A percentile compares a stretch with the other conserved stretches of the same genome.
phyloP scores from a whole-genome alignment of 208 protist species.

The Leishmania braziliensis region DNA sequence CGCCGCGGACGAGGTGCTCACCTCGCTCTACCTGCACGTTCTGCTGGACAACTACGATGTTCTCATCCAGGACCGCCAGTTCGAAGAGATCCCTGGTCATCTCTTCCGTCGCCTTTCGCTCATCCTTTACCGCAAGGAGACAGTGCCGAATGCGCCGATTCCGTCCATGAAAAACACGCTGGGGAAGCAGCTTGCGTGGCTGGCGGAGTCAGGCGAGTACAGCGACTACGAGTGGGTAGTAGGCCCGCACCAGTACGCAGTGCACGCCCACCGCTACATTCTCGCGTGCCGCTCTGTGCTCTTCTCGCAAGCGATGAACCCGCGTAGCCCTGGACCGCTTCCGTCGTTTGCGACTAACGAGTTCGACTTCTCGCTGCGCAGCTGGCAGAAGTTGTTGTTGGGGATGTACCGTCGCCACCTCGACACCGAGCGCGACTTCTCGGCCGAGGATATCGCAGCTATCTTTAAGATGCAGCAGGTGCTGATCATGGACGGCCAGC shows the following conservation, averaged over 20 bases:
- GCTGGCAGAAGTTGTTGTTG: slow-evolving; percentile 78
- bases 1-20: slow-evolving; percentile 84
- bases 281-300: slow-evolving; percentile 83
- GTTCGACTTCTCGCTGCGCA: slow-evolving; percentile 86
- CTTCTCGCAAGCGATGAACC: slow-evolving; percentile 76
- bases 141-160: slow-evolving; percentile 63
- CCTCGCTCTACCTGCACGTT: slow-evolving; percentile 79
- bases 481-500: slow-evolving; percentile 84
- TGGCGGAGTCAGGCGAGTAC: slow-evolving; percentile 87
- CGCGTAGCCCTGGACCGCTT: slow-evolving; percentile 43
- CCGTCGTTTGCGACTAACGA: slow-evolving; percentile 57
- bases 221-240: slow-evolving; percentile 83
- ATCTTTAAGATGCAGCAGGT: slow-evolving; percentile 84
- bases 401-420: slow-evolving; percentile 83
- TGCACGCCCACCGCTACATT: slow-evolving; percentile 83
- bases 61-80: slow-evolving; percentile 86
- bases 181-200: slow-evolving; percentile 75
- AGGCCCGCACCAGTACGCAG: slow-evolving; percentile 64
- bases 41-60: slow-evolving; percentile 85
- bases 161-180: slow-evolving; percentile 76
- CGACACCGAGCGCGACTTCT: slow-evolving; percentile 66
- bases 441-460: slow-evolving; percentile 83
- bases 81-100: slow-evolving; percentile 90
- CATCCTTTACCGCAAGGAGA: slow-evolving; percentile 73
- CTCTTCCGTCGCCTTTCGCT: slow-evolving; percentile 89